Conservation (phyloP, 208 protist genomes). For the Naegleria gruberi region DNA sequence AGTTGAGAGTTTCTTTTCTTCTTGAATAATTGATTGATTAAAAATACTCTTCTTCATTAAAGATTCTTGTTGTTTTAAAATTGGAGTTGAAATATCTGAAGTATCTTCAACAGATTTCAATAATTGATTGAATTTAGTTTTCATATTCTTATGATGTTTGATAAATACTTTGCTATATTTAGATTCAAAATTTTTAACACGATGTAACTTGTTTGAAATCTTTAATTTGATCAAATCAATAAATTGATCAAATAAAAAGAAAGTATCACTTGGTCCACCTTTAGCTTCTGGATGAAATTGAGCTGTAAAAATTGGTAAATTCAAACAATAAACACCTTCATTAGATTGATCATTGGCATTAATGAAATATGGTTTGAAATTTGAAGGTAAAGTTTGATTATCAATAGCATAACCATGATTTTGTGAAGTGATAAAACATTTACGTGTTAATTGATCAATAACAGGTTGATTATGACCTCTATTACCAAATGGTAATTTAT, state of each 20-base stretch:
- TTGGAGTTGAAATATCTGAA: neutral
- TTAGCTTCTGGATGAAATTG: conserved; percentile 97
- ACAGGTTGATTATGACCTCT: conserved; percentile 96
- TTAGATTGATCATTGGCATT: conserved; percentile 96
- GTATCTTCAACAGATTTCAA: neutral
- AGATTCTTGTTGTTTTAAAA: neutral
- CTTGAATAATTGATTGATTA: neutral
- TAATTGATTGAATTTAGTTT: neutral
- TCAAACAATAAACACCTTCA: conserved; percentile 87
- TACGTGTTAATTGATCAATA: conserved; percentile 62
- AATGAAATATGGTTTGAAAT: conserved; percentile 85
- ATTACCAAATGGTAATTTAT: conserved; percentile 98
- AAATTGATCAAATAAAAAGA: conserved; percentile 95
- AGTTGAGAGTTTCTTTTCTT: too few relatives aligned
- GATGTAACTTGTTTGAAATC: neutral
- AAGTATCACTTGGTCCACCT: conserved; percentile 90
- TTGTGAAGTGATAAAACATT: conserved; percentile 91
- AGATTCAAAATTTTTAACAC: neutral
- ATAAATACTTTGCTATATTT: neutral
- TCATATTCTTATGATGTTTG: neutral
- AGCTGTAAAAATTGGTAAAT: conserved; percentile 88
- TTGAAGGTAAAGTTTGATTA: conserved; percentile 65
- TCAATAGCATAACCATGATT: conserved; percentile 97
- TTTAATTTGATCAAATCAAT: conserved; percentile 57
- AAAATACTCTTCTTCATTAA: conserved; percentile 5